phyloP scores from a whole-genome alignment of 805 yeast genomes.

The Nakazawaea wyomingensis region DNA sequence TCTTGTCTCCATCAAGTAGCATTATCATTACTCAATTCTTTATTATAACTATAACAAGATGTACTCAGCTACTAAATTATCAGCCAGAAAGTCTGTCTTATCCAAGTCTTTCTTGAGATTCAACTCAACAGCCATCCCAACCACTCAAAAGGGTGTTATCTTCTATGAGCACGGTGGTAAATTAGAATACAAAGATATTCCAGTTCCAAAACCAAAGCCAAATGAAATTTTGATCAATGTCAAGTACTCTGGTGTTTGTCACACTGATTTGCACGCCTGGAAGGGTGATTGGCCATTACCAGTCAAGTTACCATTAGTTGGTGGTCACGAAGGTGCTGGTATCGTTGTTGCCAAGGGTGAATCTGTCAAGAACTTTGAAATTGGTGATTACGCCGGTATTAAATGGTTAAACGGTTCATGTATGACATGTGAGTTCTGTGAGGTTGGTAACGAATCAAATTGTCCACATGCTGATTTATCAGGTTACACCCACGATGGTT shows the following conservation, averaged over 20 bases:
- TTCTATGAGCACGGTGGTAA: constrained; percentile 64
- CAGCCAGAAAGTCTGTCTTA: constrained; percentile 14
- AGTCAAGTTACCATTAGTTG: constrained; percentile 55
- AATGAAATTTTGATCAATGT: constrained; percentile 61
- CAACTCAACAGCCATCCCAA: constrained; percentile 39
- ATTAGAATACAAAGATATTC: constrained; percentile 63
- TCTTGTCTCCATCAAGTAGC: too few relatives aligned
- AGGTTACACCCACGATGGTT: constrained; percentile 71
- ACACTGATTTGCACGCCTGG: constrained; percentile 73
- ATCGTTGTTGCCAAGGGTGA: constrained; percentile 60
- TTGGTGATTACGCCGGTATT: constrained; percentile 65
- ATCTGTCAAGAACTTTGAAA: constrained; percentile 51
- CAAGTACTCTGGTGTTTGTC: constrained; percentile 72
- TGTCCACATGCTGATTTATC: constrained; percentile 66
- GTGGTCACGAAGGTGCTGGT: constrained; percentile 76
- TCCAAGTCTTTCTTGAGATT: constrained; percentile 17
- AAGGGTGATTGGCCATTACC: constrained; percentile 67
- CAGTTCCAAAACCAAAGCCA: constrained; percentile 64
- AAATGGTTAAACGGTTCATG: constrained; percentile 70
- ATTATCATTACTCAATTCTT: too few relatives aligned
- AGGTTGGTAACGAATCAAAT: constrained; percentile 53
- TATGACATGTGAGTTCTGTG: constrained; percentile 60
- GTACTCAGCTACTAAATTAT: constrained; percentile 10
- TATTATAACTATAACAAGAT: neutral
- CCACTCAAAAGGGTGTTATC: constrained; percentile 65